Evolutionary conservation across 148 eudicot species (phyloP), one percentile per base, ranked within the genome.

Genomic region (Rheum nobile): DNA sequence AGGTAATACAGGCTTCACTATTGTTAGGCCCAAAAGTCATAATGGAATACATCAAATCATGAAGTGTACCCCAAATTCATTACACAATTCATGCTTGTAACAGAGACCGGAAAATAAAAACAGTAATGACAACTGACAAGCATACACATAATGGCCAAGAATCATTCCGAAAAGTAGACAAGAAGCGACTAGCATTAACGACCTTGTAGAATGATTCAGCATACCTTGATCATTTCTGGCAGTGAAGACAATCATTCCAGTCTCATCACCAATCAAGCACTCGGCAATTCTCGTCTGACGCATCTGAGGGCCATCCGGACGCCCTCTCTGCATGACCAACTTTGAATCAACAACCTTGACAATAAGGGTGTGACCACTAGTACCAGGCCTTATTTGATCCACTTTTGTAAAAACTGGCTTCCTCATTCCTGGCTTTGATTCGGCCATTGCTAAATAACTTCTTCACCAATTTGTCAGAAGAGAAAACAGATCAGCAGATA

Each of bases 141-240:
- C 34, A 59, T 59, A 26, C 34, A 59, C 67, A 26, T 59, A 26
- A 59, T 6, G 34, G 17, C 22, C 0, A 65, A 65, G 41, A 32
- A 32, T 65, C 70, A 65, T 4, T 17, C 2, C 3, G 9, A 34
- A 10, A 65, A 16, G 22, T 65, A 59, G 6, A 59, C 4, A 59
- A 11, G 34, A 59, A 59, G 8, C 0, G 16, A 59, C 28, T 13
- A 9, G 32, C 34, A 59, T 26, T 12, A 26, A 28, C 34, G 16
- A 17, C 6, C 8, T 31, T 31, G n/a, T 65, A 32, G 3, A 65
- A 34, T 65, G 41, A 65, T 31, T 31, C 13, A 65, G 70, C 39
- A 6, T 65, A 87, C 91, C 91, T 87, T 87, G 91, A 11, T 83
- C 88, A 74, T 87, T 85, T 72, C 88, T 79, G 68, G 91, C 91